These are phyloP conservation scores for Phytophthora multivora DNA, from an alignment of 352 stramenopile genomes.

Conservation along the genomic window DNA sequence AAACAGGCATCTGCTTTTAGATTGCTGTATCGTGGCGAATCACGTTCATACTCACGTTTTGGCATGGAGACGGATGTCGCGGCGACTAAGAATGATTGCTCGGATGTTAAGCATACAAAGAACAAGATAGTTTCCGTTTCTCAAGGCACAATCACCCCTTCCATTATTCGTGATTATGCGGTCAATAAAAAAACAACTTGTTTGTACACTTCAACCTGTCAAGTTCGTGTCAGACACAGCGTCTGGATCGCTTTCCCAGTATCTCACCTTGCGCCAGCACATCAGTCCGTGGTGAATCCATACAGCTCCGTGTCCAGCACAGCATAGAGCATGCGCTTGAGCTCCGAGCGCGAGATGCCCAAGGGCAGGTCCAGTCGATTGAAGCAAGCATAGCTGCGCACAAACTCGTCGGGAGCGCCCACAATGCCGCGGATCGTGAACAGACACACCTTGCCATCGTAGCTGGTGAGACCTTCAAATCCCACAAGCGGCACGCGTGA, in stretches of 20 bases:
- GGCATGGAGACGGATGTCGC: slow-evolving; percentile 1
- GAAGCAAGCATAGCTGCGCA: slow-evolving; percentile 79
- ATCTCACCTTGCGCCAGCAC: slow-evolving; percentile 4
- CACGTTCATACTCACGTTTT: slow-evolving; percentile 2
- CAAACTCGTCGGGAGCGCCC: slow-evolving; percentile 43
- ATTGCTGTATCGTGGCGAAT: no score
- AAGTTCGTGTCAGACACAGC: neutral
- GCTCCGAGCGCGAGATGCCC: slow-evolving; percentile 87
- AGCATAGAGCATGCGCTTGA: slow-evolving; percentile 64
- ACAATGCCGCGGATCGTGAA: slow-evolving; percentile 75
- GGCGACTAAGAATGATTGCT: slow-evolving; percentile 16
- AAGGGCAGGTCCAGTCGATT: slow-evolving; percentile 94
- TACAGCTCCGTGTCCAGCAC: slow-evolving; percentile 67
- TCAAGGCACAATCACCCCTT: neutral
- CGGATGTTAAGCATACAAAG: neutral
- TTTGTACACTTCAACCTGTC: slow-evolving; percentile 26
- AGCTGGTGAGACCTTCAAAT: slow-evolving; percentile 76
- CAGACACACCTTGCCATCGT: slow-evolving; percentile 73
- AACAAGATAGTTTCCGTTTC: slow-evolving; percentile 4
- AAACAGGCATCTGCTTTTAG: neutral
- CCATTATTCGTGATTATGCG: slow-evolving; percentile 18
- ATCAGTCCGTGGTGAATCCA: slow-evolving; percentile 66
- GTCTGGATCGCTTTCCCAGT: slow-evolving; percentile 3
- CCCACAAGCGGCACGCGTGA: slow-evolving; percentile 79
- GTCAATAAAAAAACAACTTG: slow-evolving; percentile 25